These are phyloP conservation scores for Candida smagusa DNA, from an alignment of 1,139 yeast species.

Conservation along the genomic window DNA sequence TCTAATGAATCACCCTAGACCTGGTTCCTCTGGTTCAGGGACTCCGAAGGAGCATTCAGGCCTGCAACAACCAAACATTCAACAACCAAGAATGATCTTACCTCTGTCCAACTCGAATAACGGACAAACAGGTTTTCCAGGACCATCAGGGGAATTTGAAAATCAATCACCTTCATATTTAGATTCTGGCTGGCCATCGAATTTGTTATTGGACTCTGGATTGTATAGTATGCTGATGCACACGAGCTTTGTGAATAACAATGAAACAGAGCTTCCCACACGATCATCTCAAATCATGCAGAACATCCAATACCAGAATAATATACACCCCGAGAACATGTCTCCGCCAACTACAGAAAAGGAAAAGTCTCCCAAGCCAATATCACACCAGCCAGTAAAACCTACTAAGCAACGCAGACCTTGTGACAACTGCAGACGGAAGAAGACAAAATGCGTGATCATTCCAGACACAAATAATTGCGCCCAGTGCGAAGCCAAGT, in stretches of 20 bases:
- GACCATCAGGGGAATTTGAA: conserved; percentile 9
- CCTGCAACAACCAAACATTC: too few species aligned
- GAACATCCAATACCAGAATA: conserved; percentile 33
- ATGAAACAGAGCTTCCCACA: neutral
- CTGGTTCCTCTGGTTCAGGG: too few species aligned
- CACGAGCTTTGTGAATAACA: neutral
- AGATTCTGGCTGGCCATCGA: conserved; percentile 45
- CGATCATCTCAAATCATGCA: conserved; percentile 22
- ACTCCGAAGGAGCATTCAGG: too few species aligned
- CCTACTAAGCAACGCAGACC: conserved; percentile 40
- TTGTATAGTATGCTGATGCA: conserved; percentile 27
- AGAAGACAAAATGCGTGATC: conserved; percentile 63
- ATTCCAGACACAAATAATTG: conserved; percentile 58
- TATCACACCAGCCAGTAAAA: neutral
- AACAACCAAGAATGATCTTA: too few species aligned
- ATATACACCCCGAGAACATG: conserved; percentile 18
- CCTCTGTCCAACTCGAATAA: too few species aligned
- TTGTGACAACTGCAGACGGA: conserved; percentile 68
- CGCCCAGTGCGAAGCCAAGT: conserved; percentile 66
- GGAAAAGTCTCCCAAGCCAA: neutral
- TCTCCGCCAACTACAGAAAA: conserved; percentile 6
- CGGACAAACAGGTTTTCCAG: too few species aligned
- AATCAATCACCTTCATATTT: conserved; percentile 35
- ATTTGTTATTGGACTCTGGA: conserved; percentile 35
- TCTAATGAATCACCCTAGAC: too few species aligned